Evolutionary conservation across 2,329 filamentous ascomycete species (phyloP), one percentile per base, ranked within the genome.

Genomic region (Neopestalotiopsis sp.): DNA sequence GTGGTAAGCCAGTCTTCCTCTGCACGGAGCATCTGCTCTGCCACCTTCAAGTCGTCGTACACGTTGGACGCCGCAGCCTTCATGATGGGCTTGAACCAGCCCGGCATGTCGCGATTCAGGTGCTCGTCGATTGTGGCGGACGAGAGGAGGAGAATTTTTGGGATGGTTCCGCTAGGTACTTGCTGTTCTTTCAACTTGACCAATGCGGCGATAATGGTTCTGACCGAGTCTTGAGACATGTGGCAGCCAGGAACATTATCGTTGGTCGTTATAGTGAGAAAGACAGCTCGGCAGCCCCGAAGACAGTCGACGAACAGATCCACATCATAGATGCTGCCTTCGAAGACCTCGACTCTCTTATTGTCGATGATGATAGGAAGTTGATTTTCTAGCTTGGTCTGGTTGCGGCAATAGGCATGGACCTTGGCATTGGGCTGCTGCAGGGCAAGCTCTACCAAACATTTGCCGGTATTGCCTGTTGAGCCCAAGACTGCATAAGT

Each of bases 341-440:
- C 78, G 70, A 82, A 86, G 40, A 86, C 74, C 0, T 77, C 38
- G 14, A 85, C 78, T 4, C 75, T 74, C 59, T 77, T 74, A 70
- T 73, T 78, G 7, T 76, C 71, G 1, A 58, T 68, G 5, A 79
- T 61, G n/a, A 76, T 73, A 1, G 84, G 83, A 1, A 81, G 10
- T 4, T 79, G 67, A 0, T 66, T 68, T 3, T 72, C 17, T 3
- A 86, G 79, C 71, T 86, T 86, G 9, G 75, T 34, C 17, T 73
- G 70, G 71, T 80, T 81, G 68, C 84, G 84, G 68, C 82, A 84
- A 74, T 83, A 86, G 24, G 81, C 83, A 67, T 83, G 71, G 69
- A 87, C 76, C 4, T 71, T 70, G 42, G 67, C 72, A 9, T 78
- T 45, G 0, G 79, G 76, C 0, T 66, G 65, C 12, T 75, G 64